Percentiles rank a stretch among this genome's conserved stretches.
These are phyloP conservation scores for Peronospora destructor DNA, from an alignment of 352 stramenopile genomes.

Conservation along the genomic window DNA sequence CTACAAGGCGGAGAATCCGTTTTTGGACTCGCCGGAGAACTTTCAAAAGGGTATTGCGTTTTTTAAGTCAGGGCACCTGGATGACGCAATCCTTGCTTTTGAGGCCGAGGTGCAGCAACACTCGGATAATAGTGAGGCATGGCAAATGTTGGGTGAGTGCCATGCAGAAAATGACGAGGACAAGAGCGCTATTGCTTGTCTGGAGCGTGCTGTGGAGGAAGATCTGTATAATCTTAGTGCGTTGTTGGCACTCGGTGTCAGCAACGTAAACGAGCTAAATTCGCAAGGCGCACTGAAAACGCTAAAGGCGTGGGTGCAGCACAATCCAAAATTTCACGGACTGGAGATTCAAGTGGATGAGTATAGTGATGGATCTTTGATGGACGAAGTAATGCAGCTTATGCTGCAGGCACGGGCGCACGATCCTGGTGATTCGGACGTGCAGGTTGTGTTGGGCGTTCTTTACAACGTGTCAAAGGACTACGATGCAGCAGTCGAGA, in stretches of 20 bases:
- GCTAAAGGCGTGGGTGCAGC: constrained; percentile 93
- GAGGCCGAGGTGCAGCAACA: constrained; percentile 92
- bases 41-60: constrained; percentile 72
- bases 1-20: constrained; percentile 77
- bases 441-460: constrained; percentile 91
- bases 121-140: constrained; percentile 90
- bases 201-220: constrained; percentile 90
- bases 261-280: constrained; percentile 96
- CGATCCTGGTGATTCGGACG: constrained; percentile 68
- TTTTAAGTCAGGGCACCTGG: constrained; percentile 87
- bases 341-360: constrained; percentile 85
- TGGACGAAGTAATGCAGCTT: constrained; percentile 92
- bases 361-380: constrained; percentile 85
- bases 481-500: constrained; percentile 89
- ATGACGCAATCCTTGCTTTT: constrained; percentile 91
- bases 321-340: constrained; percentile 96
- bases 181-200: constrained; percentile 91
- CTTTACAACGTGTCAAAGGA: constrained; percentile 97
- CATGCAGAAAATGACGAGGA: constrained; percentile 96
- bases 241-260: constrained; percentile 89
- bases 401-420: constrained; percentile 88
- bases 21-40: constrained; percentile 51
- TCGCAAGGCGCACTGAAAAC: constrained; percentile 88
- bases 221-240: constrained; percentile 93
- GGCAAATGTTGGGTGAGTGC: constrained; percentile 91